Evolutionary conservation across 73 alveolate genomes (phyloP).

Genomic region (Effrenium voratum): DNA sequence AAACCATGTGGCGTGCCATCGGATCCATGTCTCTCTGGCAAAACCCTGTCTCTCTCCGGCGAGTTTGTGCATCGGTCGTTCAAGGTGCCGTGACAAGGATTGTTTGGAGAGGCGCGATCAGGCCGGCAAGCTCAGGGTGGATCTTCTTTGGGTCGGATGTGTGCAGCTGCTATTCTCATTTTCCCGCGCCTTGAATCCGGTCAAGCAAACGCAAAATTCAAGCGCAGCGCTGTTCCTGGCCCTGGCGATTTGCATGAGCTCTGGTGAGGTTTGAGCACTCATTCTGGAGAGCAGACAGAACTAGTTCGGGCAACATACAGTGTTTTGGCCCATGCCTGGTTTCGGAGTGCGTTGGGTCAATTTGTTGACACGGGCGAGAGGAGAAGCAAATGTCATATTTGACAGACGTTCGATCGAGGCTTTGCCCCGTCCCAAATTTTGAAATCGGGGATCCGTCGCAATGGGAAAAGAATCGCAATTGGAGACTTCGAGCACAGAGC

Average conservation of each 20-base stretch:
- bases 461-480: no score
- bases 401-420: no score
- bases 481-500: no score
- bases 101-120: slow-evolving; percentile 61
- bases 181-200: background rate
- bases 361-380: no score
- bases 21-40: background rate
- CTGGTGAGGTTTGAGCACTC: background rate
- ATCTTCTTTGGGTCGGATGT: background rate
- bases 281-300: background rate
- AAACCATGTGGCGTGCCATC: no score
- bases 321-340: no score
- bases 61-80: background rate
- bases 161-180: background rate
- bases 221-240: background rate
- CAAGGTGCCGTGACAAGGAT: slow-evolving; percentile 69
- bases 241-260: background rate
- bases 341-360: no score
- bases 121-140: background rate
- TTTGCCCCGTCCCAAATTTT: no score
- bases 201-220: background rate
- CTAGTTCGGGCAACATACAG: background rate
- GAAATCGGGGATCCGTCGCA: no score
- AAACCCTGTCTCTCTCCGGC: background rate
- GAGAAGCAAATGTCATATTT: no score